These are phyloP conservation scores for Termitomyces sp. DNA, from an alignment of 768 basidiomycete genomes.

Conservation along the genomic window DNA sequence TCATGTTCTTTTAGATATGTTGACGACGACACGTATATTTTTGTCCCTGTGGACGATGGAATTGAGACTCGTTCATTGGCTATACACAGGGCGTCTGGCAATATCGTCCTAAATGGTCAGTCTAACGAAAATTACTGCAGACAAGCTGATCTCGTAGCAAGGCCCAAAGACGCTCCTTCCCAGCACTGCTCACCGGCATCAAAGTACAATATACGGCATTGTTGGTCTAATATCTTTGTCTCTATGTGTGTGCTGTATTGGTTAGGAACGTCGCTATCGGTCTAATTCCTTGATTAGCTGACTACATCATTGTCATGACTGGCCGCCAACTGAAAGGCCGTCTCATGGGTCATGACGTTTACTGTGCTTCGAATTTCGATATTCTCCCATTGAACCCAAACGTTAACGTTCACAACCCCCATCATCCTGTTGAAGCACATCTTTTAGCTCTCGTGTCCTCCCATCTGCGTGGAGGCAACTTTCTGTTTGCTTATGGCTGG, in stretches of 20 bases:
- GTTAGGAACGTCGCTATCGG: neutral
- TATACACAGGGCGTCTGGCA: slow-evolving; percentile 68
- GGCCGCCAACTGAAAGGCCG: slow-evolving; percentile 72
- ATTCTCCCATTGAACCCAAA: slow-evolving; percentile 81
- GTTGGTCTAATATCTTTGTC: slow-evolving; percentile 73
- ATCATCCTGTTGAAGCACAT: slow-evolving; percentile 85
- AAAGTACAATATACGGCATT: slow-evolving; percentile 69
- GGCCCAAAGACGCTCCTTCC: slow-evolving; percentile 52
- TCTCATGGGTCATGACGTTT: slow-evolving; percentile 82
- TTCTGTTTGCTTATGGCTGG: slow-evolving; percentile 88
- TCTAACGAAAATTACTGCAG: neutral
- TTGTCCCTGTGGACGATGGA: slow-evolving; percentile 57
- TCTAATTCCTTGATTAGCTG: slow-evolving; percentile 50
- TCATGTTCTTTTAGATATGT: slow-evolving; percentile 45
- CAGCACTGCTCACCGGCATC: slow-evolving; percentile 49
- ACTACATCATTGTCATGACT: slow-evolving; percentile 88
- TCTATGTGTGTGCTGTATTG: slow-evolving; percentile 39
- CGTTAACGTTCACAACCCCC: slow-evolving; percentile 58
- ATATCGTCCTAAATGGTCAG: slow-evolving; percentile 67
- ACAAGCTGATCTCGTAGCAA: slow-evolving; percentile 18
- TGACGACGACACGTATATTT: slow-evolving; percentile 72
- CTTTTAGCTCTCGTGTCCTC: slow-evolving; percentile 81
- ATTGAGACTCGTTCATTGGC: slow-evolving; percentile 61
- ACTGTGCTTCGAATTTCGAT: slow-evolving; percentile 85
- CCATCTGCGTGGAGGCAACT: slow-evolving; percentile 73